Evolutionary conservation across 2,329 filamentous ascomycete genomes (phyloP).

Genomic region (Claviceps sp.): DNA sequence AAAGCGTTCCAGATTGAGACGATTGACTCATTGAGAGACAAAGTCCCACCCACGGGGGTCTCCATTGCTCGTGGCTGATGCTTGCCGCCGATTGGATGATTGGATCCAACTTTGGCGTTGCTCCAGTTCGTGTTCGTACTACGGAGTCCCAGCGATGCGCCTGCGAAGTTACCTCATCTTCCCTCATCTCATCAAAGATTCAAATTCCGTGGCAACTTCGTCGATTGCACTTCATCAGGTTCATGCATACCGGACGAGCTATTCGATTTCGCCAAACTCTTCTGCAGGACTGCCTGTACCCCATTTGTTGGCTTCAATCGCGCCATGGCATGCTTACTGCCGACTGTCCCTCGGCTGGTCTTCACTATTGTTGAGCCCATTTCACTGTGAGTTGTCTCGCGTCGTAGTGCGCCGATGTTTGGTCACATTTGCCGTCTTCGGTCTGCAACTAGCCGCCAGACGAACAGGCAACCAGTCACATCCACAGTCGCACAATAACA

Average conservation of each 20-base stretch:
- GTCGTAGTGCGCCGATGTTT: neutral
- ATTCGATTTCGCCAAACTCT: neutral
- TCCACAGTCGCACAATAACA: neutral
- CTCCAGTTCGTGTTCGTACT: too few relatives aligned
- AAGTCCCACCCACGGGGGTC: too few relatives aligned
- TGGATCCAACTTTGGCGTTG: too few relatives aligned
- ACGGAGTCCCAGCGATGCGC: too few relatives aligned
- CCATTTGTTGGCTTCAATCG: neutral
- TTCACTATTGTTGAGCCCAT: conserved; percentile 58
- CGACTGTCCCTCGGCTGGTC: conserved; percentile 48
- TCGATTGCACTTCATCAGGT: neutral
- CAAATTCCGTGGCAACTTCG: neutral
- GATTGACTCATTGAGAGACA: too few relatives aligned
- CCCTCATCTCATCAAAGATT: neutral
- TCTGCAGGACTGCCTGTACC: neutral
- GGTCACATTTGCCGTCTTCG: conserved; percentile 2
- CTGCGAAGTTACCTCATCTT: too few relatives aligned
- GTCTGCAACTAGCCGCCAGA: neutral
- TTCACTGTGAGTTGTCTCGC: conserved; percentile 40
- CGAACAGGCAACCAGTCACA: neutral
- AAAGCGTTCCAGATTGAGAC: too few relatives aligned
- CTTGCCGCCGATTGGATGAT: too few relatives aligned
- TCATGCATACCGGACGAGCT: neutral
- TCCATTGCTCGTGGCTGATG: too few relatives aligned
- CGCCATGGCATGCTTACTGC: conserved; percentile 47